Percentiles rank a stretch among this genome's conserved stretches.
phyloP scores from a whole-genome alignment of 495 filamentous ascomycete genomes.

The Chaetomium cochliodes region DNA sequence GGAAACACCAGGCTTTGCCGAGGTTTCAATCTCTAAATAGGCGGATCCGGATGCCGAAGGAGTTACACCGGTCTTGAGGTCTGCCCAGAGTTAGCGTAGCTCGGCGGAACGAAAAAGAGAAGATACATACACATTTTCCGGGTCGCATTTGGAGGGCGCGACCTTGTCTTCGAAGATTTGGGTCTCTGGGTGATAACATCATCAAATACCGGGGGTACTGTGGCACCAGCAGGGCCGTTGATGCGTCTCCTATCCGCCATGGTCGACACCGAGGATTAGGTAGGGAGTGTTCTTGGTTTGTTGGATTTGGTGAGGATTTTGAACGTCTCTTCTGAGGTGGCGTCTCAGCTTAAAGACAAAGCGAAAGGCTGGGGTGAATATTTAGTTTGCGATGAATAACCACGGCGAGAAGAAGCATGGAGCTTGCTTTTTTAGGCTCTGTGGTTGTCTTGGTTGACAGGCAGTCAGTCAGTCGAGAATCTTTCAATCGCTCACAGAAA shows the following conservation, averaged over 20 bases:
- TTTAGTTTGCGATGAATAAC: not conserved
- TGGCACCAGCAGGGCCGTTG: conserved; percentile 80
- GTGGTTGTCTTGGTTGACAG: not conserved
- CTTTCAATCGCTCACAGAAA: not conserved
- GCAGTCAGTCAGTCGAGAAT: not conserved
- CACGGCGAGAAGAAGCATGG: not conserved
- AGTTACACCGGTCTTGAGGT: conserved; percentile 85
- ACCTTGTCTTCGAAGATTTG: conserved; percentile 47
- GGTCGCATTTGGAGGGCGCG: conserved; percentile 57
- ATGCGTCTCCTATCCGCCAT: conserved; percentile 89
- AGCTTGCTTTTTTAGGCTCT: not conserved
- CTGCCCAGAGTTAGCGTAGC: conserved; percentile 46
- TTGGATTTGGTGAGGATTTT: not conserved
- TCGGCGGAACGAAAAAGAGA: not conserved
- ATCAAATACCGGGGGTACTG: conserved; percentile 69
- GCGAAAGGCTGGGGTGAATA: not conserved
- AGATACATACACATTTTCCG: conserved; percentile 76
- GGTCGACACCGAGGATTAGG: not conserved
- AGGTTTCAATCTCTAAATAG: conserved; percentile 80
- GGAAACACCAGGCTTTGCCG: conserved; percentile 50
- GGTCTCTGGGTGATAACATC: conserved; percentile 40
- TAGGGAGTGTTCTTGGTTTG: not conserved
- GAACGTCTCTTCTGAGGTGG: not conserved
- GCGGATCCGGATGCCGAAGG: conserved; percentile 93
- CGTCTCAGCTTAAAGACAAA: not conserved